Conservation (phyloP, 305 asterid genomes). For the Fraxinus platypoda region DNA sequence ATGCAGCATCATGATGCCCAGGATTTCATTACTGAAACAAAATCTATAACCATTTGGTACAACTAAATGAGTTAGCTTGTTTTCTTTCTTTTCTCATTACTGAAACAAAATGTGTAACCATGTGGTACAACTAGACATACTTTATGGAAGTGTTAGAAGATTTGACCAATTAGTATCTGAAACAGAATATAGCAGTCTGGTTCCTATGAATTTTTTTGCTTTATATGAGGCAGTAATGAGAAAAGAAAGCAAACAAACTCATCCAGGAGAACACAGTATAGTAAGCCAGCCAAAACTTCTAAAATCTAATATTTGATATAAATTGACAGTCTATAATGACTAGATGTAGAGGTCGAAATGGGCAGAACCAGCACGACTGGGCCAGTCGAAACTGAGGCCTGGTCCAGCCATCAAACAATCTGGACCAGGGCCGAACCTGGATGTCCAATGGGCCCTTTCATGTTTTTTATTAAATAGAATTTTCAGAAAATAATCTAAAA, state of each 20-base stretch:
- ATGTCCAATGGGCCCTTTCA: not conserved
- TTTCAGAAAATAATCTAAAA: too few species aligned
- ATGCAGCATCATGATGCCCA: constrained; percentile 10
- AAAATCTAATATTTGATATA: not conserved
- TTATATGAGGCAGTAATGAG: not conserved
- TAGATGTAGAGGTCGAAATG: not conserved
- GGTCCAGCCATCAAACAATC: not conserved
- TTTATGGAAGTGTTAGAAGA: not conserved
- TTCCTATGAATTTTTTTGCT: not conserved
- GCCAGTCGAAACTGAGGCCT: not conserved
- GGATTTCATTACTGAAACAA: not conserved
- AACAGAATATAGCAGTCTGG: not conserved
- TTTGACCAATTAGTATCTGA: too few species aligned
- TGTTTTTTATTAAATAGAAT: not conserved
- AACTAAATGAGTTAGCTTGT: not conserved
- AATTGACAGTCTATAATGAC: not conserved
- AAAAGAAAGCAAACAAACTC: not conserved
- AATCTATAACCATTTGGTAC: constrained; percentile 9
- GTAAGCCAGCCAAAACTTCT: constrained; percentile 1
- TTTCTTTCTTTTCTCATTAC: not conserved
- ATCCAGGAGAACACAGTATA: not conserved
- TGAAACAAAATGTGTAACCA: constrained; percentile 3
- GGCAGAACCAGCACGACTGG: not conserved
- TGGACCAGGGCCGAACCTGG: not conserved
- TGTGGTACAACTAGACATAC: constrained; percentile 9